Base-by-base conservation (phyloP, 306 rosid genomes). In the Delonix regia region DNA sequence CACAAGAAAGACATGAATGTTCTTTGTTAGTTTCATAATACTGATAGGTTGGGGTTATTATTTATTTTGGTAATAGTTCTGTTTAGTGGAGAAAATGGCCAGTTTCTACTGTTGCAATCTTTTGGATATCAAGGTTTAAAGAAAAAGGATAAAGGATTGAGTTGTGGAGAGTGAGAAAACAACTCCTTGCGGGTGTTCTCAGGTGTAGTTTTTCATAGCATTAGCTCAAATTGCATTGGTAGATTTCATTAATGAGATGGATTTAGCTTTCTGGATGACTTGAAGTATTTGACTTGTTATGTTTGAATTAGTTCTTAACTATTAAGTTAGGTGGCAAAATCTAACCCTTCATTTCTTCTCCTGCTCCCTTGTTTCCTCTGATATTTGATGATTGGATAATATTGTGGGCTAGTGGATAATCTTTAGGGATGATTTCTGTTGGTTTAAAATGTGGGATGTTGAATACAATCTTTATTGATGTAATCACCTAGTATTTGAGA, bases 371-470 rank as follows among this genome's bases (percentile, higher is more conserved):
- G 19, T 63, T 52, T 48, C 13, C 12, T 33, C 25, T 1, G 7
- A 33, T 33, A 14, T 9, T 80, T 12, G 55, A 45, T 34, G 25
- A 55, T 65, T 34, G 61, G 44, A 30, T 21, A 60, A 34, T 62
- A 47, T 67, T 56, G 61, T 30, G 45, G 18, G 14, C 14, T 51
- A 49, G 33, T 69, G 72, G 61, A 6, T n/a, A 16, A 48, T 51
- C 63, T 52, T 28, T 36, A 19, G 34, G 59, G 59, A 73, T 72
- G 41, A 45, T 77, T n/a, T 47, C 47, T 28, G 71, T 34, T 38
- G 67, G 51, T 24, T 57, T 41, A 60, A 57, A 21, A 21, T 69
- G 77, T 70, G 18, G 21, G 27, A 18, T 70, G 30, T 74, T 25
- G 69, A 39, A 42, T 38, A 12, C 19, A 27, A 16, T 68, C 27